Evolutionary conservation across 192 early-diverging fungal genomes (phyloP).

Genomic region (Diversispora epigaea): DNA sequence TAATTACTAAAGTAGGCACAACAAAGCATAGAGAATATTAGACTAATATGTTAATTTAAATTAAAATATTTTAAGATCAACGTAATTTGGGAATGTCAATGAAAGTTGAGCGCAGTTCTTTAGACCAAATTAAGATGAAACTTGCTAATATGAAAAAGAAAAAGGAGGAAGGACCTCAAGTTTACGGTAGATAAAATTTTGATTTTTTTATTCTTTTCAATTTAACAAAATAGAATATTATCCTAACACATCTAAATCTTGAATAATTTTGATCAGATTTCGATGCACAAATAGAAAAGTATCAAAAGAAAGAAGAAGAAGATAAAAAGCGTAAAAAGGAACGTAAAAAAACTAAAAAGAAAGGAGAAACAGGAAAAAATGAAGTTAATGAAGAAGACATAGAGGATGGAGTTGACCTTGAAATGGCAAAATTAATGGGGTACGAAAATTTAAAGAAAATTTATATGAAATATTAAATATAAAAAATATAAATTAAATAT

Average conservation of each 20-base stretch:
- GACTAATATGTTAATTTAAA: background rate
- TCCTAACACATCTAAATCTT: no score
- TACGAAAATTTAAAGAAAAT: slow-evolving; percentile 14
- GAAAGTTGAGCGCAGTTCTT: slow-evolving; percentile 76
- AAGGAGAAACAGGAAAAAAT: slow-evolving; percentile 43
- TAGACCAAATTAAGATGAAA: slow-evolving; percentile 73
- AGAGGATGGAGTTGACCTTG: slow-evolving; percentile 50
- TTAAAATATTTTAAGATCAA: slow-evolving; percentile 66
- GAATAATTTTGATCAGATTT: slow-evolving; percentile 51
- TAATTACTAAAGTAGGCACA: background rate
- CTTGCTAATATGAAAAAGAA: slow-evolving; percentile 72
- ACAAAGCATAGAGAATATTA: background rate
- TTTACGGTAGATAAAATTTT: slow-evolving; percentile 48
- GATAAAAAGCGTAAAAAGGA: slow-evolving; percentile 59
- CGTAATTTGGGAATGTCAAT: slow-evolving; percentile 76
- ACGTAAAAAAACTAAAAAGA: slow-evolving; percentile 59
- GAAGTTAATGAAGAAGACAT: slow-evolving; percentile 21
- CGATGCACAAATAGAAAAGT: slow-evolving; percentile 62
- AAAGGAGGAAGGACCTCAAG: slow-evolving; percentile 50
- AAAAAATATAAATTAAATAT: background rate
- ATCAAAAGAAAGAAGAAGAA: slow-evolving; percentile 69
- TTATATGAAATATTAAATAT: background rate
- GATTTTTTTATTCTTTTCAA: background rate
- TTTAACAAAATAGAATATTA: no score
- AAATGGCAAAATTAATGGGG: slow-evolving; percentile 81